Base-by-base conservation (phyloP, 257 asterid species). In the Nicotiana attenuata region DNA sequence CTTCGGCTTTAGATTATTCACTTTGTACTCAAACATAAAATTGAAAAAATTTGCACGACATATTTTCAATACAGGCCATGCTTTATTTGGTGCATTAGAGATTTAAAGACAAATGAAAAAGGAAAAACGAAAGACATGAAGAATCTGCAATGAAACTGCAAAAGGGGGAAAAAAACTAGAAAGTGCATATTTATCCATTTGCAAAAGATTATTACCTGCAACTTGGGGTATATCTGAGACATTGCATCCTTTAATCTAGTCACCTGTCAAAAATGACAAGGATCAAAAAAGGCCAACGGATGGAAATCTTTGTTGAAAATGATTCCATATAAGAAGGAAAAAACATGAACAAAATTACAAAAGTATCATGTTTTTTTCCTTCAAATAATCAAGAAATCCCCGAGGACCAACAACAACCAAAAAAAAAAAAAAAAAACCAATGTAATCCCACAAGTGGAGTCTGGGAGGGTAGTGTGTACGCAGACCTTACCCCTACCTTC, bases 241-340 rank as follows among this genome's bases (percentile, higher is more conserved):
- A 94, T 96, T 57, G 95, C 95, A 69, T 96, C 97, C 90, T 92
- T 94, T 89, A 94, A 76, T 85, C 91, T 92, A 81, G 92, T 85
- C 22, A 91, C 99, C 98, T 95, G 87, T 80, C 45, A 67, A 68
- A 67, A 68, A 85, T 55, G 63, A 61, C 24, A 63, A 80, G 60
- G 59, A 76, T 60, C 64, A 29, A 35, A 82, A 81, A 73, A 50
- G 67, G 60, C 47, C 4, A 0, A 22, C 15, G 22, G 20, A 71
- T 22, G 33, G 22, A 65, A 35, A 5, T 63, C n/a, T 2, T 28
- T 1, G n/a, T 6, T 65, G 71, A 65, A 28, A 71, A 41, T 71
- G 38, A 45, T 71, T 71, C 35, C 7, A 13, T 45, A 41, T 47
- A 45, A 22, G 35, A 71, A 41, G 41, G 16, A 73, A 73, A 69